Conservation (phyloP, 2,329 filamentous ascomycete genomes). For the Ophiognomonia clavigignenti-juglandacearum region DNA sequence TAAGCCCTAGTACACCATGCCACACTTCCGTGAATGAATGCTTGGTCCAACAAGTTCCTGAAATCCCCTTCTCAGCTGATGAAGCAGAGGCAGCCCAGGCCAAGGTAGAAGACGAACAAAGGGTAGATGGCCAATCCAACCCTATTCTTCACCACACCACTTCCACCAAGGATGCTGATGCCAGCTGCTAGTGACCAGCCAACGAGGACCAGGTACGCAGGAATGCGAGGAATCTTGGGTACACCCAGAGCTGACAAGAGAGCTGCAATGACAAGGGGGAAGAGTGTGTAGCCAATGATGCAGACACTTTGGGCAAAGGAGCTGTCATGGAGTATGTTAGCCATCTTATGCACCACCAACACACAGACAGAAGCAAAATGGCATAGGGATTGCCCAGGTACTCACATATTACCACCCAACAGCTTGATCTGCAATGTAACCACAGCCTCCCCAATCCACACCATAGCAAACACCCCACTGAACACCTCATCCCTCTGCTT, state of each 20-base stretch:
- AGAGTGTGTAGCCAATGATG: constrained; percentile 97
- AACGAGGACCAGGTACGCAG: constrained; percentile 83
- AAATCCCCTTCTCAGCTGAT: constrained; percentile 62
- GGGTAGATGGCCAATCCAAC: constrained; percentile 94
- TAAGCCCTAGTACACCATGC: constrained; percentile 2
- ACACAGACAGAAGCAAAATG: background rate
- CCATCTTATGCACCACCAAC: constrained; percentile 17
- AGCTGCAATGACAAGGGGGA: constrained; percentile 90
- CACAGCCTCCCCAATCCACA: constrained; percentile 94
- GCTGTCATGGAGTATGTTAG: constrained; percentile 39
- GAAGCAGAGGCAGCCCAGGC: constrained; percentile 91
- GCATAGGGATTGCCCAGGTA: too few species aligned
- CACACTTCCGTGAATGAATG: background rate
- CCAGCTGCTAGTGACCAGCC: constrained; percentile 93
- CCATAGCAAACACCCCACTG: constrained; percentile 90
- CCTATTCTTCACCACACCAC: constrained; percentile 90
- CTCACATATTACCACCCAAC: constrained; percentile 93
- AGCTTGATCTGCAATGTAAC: constrained; percentile 98
- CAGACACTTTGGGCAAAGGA: constrained; percentile 97
- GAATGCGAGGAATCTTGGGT: constrained; percentile 76
- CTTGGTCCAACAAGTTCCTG: background rate
- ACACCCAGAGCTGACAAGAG: constrained; percentile 80
- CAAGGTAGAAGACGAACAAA: constrained; percentile 90
- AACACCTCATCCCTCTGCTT: constrained; percentile 88
- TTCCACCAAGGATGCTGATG: constrained; percentile 91